Percentiles rank a stretch among this genome's conserved stretches.
phyloP scores from a whole-genome alignment of 2,329 filamentous ascomycete genomes.

The Fusarium phyllophilum region DNA sequence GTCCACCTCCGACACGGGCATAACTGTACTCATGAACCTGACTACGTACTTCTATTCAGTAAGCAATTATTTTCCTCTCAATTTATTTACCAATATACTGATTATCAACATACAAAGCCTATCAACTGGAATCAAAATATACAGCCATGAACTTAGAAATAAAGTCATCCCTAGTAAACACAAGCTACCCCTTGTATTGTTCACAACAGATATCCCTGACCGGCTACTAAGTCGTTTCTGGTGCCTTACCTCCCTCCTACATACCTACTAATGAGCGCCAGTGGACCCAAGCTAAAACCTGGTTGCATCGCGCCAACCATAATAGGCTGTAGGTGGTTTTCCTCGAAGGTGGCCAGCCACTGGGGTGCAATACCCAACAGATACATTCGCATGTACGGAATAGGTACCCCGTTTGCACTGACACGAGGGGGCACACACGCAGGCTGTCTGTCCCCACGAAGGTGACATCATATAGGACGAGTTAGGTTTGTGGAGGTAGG shows the following conservation, averaged over 20 bases:
- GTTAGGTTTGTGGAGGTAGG: background rate
- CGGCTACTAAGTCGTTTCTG: background rate
- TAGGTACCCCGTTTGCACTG: background rate
- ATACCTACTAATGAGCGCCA: background rate
- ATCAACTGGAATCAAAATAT: no score
- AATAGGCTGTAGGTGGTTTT: no score
- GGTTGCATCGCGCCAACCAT: no score
- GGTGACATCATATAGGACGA: background rate
- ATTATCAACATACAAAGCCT: no score
- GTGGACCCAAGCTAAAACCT: no score
- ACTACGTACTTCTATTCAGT: no score
- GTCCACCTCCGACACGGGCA: background rate
- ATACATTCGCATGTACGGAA: background rate
- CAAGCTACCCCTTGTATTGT: no score
- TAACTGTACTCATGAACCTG: background rate
- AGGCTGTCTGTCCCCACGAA: rapidly evolving
- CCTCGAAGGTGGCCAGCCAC: background rate
- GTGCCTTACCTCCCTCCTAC: background rate
- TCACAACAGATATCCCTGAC: background rate
- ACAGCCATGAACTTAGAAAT: background rate
- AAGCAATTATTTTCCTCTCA: no score
- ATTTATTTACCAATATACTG: no score
- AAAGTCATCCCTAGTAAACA: background rate
- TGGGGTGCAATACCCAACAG: background rate
- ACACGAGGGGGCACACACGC: background rate